Evolutionary conservation across 2,329 filamentous ascomycete genomes (phyloP), one percentile per base, ranked within the genome.

Genomic region (Didymella sp.): DNA sequence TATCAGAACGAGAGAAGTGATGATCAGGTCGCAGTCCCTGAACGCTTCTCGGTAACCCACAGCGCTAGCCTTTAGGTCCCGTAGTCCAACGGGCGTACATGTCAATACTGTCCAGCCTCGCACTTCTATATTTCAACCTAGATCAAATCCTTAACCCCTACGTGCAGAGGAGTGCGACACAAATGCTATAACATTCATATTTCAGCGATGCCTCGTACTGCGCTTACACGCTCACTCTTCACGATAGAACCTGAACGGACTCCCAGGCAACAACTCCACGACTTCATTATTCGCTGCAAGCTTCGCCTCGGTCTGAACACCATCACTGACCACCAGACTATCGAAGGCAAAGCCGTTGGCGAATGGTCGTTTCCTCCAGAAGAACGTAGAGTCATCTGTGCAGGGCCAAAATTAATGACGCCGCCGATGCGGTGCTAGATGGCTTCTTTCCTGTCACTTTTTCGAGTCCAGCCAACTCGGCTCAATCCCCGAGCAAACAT

Each of bases 391-490:
- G 2, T 31, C 12, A 22, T 48, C 0, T 33, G 24, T 22, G 12
- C 31, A 15, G 12, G 21, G 33, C 30, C 19, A 13, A 12, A 12
- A 4, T 13, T 13, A 9, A 30, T 9, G 8, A 12, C 4, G 13
- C 11, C 13, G n/a, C 30, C 4, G 13, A 33, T 33, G 12, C 30
- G 13, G 13, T 13, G 30, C 30, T n/a, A 12, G 8, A 33, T 33
- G 13, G 30, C 13, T 5, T 27, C 8, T 8, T 5, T 5, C 5
- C 8, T 8, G 8, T 19, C 24, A 24, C 37, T 60, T 65, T 47
- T 70, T 78, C 52, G 73, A 73, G 64, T 82, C 80, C 41, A 73
- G 72, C 79, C 82, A 82, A 64, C 80, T 84, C 11, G 82, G 79
- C 56, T 73, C 72, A 57, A 84, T 80, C 2, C 70, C 73, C 42